Conservation (phyloP, 805 yeast genomes). For the Nakazawaea wyomingensis region DNA sequence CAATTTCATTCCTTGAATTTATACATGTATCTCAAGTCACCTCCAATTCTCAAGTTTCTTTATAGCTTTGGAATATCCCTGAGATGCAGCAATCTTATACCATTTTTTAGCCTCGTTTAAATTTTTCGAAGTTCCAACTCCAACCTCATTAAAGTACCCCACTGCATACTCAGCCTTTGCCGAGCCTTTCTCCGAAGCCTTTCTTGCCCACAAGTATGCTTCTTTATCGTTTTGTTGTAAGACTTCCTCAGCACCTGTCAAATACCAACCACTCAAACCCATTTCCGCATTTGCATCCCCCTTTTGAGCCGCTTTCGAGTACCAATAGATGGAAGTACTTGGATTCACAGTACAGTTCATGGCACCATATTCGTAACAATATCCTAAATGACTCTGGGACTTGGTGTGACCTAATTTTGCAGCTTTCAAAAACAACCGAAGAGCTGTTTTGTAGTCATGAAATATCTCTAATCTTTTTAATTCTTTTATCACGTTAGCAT, state of each 20-base stretch:
- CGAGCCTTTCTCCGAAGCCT: constrained; percentile 56
- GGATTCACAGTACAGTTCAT: constrained; percentile 48
- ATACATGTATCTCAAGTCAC: background rate
- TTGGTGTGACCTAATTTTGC: constrained; percentile 58
- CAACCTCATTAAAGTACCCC: constrained; percentile 63
- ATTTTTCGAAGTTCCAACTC: constrained; percentile 49
- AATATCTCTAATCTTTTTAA: constrained; percentile 25
- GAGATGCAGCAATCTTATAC: constrained; percentile 56
- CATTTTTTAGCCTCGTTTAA: constrained; percentile 39
- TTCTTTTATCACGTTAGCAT: constrained; percentile 28
- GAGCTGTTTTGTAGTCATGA: constrained; percentile 35
- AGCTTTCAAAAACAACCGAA: constrained; percentile 51
- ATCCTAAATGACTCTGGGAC: constrained; percentile 67
- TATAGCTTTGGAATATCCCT: constrained; percentile 56
- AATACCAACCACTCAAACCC: constrained; percentile 73
- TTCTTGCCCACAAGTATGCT: constrained; percentile 62
- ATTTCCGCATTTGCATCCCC: constrained; percentile 66
- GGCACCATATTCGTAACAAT: constrained; percentile 68
- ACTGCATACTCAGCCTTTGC: constrained; percentile 64
- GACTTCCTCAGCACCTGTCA: constrained; percentile 58
- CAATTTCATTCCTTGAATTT: no score
- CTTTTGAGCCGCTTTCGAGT: constrained; percentile 57
- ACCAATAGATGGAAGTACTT: constrained; percentile 66
- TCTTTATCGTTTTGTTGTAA: constrained; percentile 53
- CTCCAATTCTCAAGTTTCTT: constrained; percentile 24